phyloP scores from a whole-genome alignment of 192 early-diverging fungal genomes.

The Mortierella hygrophila region DNA sequence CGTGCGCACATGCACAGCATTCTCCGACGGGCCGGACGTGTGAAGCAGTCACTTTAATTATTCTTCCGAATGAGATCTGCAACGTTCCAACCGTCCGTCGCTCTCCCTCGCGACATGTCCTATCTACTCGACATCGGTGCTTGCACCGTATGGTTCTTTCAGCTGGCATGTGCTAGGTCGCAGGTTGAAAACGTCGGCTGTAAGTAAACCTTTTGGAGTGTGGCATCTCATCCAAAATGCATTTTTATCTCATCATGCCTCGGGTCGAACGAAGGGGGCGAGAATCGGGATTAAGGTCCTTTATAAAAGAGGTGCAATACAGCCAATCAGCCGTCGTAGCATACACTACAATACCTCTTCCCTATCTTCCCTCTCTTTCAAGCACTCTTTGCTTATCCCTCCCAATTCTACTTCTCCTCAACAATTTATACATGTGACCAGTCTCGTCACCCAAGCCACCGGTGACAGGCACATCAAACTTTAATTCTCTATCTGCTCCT shows the following conservation, averaged over 20 bases:
- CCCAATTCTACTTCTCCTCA: no score
- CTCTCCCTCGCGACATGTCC: background rate
- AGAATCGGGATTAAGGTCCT: background rate
- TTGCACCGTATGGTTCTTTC: background rate
- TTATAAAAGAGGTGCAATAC: background rate
- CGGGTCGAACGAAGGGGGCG: background rate
- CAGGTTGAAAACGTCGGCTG: background rate
- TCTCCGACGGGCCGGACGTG: background rate
- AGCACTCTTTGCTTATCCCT: no score
- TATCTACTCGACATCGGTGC: background rate
- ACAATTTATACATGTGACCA: conserved; percentile 10
- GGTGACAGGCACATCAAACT: background rate
- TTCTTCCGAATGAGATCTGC: background rate
- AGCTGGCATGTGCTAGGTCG: background rate
- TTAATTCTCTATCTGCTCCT: background rate
- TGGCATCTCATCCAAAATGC: background rate
- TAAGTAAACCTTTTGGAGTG: background rate
- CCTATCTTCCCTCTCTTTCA: no score
- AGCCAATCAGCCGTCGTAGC: background rate
- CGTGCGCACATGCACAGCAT: background rate
- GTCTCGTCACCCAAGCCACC: background rate
- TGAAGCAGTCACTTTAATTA: background rate
- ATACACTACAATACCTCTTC: background rate
- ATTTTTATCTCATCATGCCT: background rate
- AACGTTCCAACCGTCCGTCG: background rate